These are phyloP conservation scores for Myxozyma kluyveri DNA, from an alignment of 805 yeast species.

Conservation along the genomic window DNA sequence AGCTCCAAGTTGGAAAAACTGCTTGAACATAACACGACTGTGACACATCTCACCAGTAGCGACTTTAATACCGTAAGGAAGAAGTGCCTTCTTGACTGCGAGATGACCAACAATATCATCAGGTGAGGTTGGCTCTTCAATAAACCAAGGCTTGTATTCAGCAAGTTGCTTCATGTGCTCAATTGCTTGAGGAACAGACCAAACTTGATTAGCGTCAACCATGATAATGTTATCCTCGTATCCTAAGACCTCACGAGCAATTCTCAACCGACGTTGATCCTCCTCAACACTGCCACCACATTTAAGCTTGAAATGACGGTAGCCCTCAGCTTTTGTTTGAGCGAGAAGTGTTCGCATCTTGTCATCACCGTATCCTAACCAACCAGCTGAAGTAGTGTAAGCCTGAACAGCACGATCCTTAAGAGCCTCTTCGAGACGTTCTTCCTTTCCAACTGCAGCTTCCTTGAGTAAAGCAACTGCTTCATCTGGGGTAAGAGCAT, in stretches of 20 bases:
- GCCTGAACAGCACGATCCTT: conserved; percentile 44
- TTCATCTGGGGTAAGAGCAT: conserved; percentile 46
- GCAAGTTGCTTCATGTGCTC: conserved; percentile 36
- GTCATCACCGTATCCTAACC: conserved; percentile 46
- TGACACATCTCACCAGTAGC: conserved; percentile 43
- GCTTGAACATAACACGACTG: conserved; percentile 40
- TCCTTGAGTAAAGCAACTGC: conserved; percentile 39
- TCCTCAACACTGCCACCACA: conserved; percentile 43
- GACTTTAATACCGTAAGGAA: conserved; percentile 37
- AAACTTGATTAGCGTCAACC: conserved; percentile 42
- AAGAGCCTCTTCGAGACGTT: conserved; percentile 39
- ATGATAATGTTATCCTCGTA: conserved; percentile 38
- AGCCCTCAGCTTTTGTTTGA: conserved; percentile 42
- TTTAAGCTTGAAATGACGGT: conserved; percentile 44
- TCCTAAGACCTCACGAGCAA: conserved; percentile 45
- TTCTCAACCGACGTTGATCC: conserved; percentile 40
- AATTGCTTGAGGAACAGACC: conserved; percentile 41
- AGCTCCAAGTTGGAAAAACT: conserved; percentile 36
- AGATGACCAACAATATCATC: conserved; percentile 40
- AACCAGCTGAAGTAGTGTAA: conserved; percentile 48
- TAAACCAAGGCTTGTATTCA: conserved; percentile 39
- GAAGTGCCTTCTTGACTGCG: conserved; percentile 37
- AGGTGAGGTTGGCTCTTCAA: conserved; percentile 42
- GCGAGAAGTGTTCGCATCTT: conserved; percentile 40
- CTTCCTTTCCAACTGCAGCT: conserved; percentile 38